Percentiles rank a stretch among this genome's conserved stretches.
phyloP scores from a whole-genome alignment of 2,329 filamentous ascomycete genomes.

The Trichoderma sp. region DNA sequence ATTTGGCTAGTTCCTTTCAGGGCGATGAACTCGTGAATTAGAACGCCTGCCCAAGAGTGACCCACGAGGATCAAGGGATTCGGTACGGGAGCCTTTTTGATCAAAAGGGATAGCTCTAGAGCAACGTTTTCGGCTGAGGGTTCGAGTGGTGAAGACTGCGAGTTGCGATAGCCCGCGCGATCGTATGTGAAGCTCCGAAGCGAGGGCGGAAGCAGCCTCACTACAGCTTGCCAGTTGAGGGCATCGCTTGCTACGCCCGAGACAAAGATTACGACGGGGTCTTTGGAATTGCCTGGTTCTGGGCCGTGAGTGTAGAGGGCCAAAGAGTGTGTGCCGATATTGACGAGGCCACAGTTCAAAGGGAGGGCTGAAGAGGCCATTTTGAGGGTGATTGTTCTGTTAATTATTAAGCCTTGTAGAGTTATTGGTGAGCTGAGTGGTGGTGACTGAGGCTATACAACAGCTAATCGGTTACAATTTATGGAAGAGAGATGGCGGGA shows the following conservation, averaged over 20 bases:
- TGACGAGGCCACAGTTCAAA: neutral
- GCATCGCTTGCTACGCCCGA: slow-evolving; percentile 11
- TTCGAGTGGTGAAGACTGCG: neutral
- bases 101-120: neutral
- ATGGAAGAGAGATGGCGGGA: neutral
- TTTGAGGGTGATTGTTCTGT: neutral
- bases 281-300: neutral
- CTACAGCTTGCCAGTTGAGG: slow-evolving; percentile 12
- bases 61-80: slow-evolving; percentile 4
- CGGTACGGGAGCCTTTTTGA: neutral
- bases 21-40: slow-evolving; percentile 6
- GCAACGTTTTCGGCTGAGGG: slow-evolving; percentile 8
- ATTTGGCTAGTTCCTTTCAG: neutral
- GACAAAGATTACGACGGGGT: neutral
- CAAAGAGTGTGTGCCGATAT: neutral
- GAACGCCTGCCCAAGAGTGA: slow-evolving; percentile 1
- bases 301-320: neutral
- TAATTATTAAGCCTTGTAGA: neutral
- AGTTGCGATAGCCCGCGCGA: neutral
- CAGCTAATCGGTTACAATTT: neutral
- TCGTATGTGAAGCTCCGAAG: slow-evolving; percentile 4
- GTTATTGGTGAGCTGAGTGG: neutral
- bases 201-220: neutral
- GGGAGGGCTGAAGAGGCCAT: neutral
- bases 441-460: neutral